Conservation (phyloP, 192 early-diverging fungal species). For the Coemansia sp. region DNA sequence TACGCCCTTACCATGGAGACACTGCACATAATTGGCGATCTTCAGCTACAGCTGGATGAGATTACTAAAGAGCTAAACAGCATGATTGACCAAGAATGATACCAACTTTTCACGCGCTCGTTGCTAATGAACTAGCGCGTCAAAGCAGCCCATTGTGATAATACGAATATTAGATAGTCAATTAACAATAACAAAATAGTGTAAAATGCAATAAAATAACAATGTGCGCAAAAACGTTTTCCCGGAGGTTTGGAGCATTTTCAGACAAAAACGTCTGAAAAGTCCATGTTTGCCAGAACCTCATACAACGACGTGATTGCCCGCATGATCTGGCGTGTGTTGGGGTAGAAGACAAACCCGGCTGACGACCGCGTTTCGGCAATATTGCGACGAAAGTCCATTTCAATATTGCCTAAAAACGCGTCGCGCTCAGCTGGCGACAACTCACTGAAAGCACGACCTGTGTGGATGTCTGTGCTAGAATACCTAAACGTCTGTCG, state of each 20-base stretch:
- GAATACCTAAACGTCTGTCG: too few species aligned
- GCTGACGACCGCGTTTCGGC: slow-evolving; percentile 10
- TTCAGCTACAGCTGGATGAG: slow-evolving; percentile 43
- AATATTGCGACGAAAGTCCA: slow-evolving; percentile 22
- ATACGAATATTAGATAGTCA: not conserved
- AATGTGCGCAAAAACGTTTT: not conserved
- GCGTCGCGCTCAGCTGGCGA: slow-evolving; percentile 21
- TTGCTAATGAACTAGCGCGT: too few species aligned
- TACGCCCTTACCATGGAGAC: slow-evolving; percentile 32
- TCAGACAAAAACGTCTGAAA: slow-evolving; percentile 16
- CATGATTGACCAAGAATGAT: slow-evolving; percentile 18
- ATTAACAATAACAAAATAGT: not conserved
- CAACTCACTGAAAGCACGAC: slow-evolving; percentile 13
- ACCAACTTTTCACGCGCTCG: too few species aligned
- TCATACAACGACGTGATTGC: slow-evolving; percentile 24
- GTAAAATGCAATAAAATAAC: not conserved
- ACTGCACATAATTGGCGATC: slow-evolving; percentile 23
- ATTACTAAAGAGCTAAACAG: slow-evolving; percentile 32
- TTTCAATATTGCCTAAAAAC: slow-evolving; percentile 17
- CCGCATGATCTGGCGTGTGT: slow-evolving; percentile 19
- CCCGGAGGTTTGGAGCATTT: not conserved
- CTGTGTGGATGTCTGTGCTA: slow-evolving; percentile 1
- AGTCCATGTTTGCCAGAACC: slow-evolving; percentile 18
- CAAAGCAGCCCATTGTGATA: too few species aligned
- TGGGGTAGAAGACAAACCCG: slow-evolving; percentile 28